phyloP scores from a whole-genome alignment of 306 rosid species.

The Carpinus viminea region DNA sequence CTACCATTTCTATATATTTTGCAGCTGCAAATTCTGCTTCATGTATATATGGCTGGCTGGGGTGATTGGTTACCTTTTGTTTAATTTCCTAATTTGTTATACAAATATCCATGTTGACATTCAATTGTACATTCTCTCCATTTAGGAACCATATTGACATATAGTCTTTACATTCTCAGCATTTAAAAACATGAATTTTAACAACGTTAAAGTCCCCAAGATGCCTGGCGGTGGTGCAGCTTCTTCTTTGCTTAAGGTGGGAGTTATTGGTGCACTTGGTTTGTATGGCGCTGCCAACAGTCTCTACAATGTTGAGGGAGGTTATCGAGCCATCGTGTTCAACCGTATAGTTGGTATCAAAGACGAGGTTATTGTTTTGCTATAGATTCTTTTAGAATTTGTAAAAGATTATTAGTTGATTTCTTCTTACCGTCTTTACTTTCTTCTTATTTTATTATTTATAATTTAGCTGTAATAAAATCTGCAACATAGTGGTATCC shows the following conservation, averaged over 20 bases:
- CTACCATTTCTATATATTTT: neutral
- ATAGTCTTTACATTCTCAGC: neutral
- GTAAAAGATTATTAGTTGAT: neutral
- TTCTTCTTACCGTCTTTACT: neutral
- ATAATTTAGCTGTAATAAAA: neutral
- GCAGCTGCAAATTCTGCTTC: neutral
- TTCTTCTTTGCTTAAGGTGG: conserved; percentile 54
- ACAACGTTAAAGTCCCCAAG: conserved; percentile 24
- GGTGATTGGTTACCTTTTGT: neutral
- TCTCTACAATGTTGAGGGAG: conserved; percentile 93
- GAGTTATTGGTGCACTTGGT: conserved; percentile 61
- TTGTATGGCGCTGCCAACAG: conserved; percentile 60
- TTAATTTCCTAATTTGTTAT: neutral
- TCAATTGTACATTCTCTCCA: neutral
- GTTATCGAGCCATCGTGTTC: conserved; percentile 82
- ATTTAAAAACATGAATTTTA: conserved; percentile 10
- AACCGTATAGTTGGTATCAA: conserved; percentile 73
- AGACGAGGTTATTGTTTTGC: conserved; percentile 58
- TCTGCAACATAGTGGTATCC: neutral
- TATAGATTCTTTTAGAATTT: neutral
- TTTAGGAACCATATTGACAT: neutral
- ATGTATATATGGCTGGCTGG: neutral
- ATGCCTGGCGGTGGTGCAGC: conserved; percentile 64
- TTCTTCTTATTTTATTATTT: neutral
- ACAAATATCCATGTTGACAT: neutral